Percentiles rank a stretch among this genome's conserved stretches.
phyloP scores from a whole-genome alignment of 2,329 filamentous ascomycete genomes.

The Mariannaea sp. region DNA sequence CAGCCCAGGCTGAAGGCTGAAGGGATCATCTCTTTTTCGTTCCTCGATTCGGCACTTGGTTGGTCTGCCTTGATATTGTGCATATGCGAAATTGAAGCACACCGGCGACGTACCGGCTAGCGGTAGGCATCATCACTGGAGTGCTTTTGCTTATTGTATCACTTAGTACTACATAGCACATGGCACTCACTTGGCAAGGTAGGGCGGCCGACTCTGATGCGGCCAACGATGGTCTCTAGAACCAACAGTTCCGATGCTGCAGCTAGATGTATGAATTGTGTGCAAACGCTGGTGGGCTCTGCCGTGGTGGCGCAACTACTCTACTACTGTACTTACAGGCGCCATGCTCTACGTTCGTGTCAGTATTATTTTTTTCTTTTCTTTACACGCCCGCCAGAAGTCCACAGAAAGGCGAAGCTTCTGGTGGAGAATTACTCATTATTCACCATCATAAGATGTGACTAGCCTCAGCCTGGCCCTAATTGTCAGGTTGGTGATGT shows the following conservation, averaged over 20 bases:
- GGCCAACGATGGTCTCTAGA: neutral
- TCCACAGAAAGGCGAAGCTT: too few relatives aligned
- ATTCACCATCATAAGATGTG: too few relatives aligned
- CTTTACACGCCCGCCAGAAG: slow-evolving; percentile 34
- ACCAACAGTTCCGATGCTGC: neutral
- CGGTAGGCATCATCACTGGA: too few relatives aligned
- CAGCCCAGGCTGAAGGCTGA: neutral
- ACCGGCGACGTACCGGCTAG: too few relatives aligned
- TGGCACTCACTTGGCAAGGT: neutral
- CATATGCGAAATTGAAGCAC: slow-evolving; percentile 10
- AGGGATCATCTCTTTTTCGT: neutral
- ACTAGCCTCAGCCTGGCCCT: neutral
- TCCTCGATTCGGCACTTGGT: neutral
- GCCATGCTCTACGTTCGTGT: too few relatives aligned
- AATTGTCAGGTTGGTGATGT: slow-evolving; percentile 17
- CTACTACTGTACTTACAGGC: too few relatives aligned
- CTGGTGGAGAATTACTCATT: too few relatives aligned
- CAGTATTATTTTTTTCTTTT: too few relatives aligned
- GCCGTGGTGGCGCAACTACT: neutral
- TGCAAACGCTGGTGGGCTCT: slow-evolving; percentile 1
- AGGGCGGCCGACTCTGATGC: neutral
- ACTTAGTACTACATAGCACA: too few relatives aligned
- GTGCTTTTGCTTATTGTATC: too few relatives aligned
- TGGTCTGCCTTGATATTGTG: neutral
- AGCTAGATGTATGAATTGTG: too few relatives aligned